Percentiles rank a stretch among this genome's conserved stretches.
Conservation (phyloP, 2,329 filamentous ascomycete genomes). For the Diplodia seriata region DNA sequence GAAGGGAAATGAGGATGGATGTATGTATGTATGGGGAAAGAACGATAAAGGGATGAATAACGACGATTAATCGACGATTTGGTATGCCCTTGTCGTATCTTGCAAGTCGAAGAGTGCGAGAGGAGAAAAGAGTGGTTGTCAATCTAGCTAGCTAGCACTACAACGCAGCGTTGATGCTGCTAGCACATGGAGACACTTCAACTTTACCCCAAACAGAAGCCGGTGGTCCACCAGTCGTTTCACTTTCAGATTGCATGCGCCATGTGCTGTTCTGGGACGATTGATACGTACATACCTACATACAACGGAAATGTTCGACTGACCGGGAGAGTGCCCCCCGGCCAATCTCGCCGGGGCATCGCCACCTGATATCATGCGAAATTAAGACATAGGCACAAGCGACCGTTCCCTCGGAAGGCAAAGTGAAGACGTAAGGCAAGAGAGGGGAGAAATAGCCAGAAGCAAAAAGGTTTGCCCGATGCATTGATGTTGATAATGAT, state of each 20-base stretch:
- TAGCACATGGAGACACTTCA: too few relatives aligned
- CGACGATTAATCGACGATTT: too few relatives aligned
- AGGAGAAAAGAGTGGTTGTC: too few relatives aligned
- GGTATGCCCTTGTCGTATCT: too few relatives aligned
- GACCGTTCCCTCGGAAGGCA: background rate
- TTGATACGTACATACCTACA: constrained; percentile 1
- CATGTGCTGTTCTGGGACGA: background rate
- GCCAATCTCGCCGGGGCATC: background rate
- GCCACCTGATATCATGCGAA: background rate
- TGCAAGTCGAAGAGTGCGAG: too few relatives aligned
- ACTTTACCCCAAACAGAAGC: too few relatives aligned
- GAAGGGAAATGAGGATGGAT: too few relatives aligned
- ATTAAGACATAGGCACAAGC: background rate
- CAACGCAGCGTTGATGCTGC: too few relatives aligned
- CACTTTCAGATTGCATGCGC: background rate
- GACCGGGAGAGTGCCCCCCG: background rate
- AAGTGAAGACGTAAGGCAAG: background rate
- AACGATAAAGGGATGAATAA: too few relatives aligned
- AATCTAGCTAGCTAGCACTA: too few relatives aligned
- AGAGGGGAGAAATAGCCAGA: background rate
- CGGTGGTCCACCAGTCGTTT: background rate
- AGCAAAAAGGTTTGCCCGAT: background rate
- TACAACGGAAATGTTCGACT: background rate
- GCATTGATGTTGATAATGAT: background rate
- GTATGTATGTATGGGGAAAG: background rate